Evolutionary conservation across 2,329 filamentous ascomycete species (phyloP), one percentile per base, ranked within the genome.

Genomic region (Fusarium veterinarium): DNA sequence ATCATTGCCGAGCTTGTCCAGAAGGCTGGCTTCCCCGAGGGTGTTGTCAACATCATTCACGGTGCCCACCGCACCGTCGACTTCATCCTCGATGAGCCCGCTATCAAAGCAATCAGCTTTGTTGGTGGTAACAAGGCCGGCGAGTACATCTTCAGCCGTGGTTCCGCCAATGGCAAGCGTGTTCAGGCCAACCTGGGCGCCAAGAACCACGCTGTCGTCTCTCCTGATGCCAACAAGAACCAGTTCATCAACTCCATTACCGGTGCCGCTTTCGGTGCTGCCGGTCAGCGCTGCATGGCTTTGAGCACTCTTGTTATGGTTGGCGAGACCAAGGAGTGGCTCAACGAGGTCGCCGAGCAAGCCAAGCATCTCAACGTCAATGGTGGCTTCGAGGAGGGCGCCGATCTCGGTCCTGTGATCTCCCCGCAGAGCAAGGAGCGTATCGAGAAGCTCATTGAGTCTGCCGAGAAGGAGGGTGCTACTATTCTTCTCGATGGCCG

Each of bases 181-280:
- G 93, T 95, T 37, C 94, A 96, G 84, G 93, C 93, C 81, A 96
- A 96, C 84, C 84, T 96, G 69, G 94, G 93, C 44, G 93, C 93
- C 75, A 96, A 96, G 89, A 96, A 96, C 87, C 93, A 96, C 81
- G 93, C 93, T 33, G 92, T 92, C 59, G 91, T 96, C 35, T 88
- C 95, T 69, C 93, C 93, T 23, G 93, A 96, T 85, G 93, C 91
- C 86, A 95, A 96, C 86, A 95, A 95, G 89, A 95, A 96, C 86
- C 92, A 95, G 78, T 93, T 94, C 74, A 85, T 96, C 78, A 96
- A 95, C 84, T 92, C 92, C 46, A 93, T 96, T 73, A 89, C 93
- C 8, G 94, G 93, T 73, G 93, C 94, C 38, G 93, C 94, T 28
- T 96, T 96, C 75, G 93, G 93, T 73, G 93, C 93, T 72, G 93